Base-by-base conservation (phyloP, 805 yeast genomes). In the Wickerhamomyces subpelliculosus region DNA sequence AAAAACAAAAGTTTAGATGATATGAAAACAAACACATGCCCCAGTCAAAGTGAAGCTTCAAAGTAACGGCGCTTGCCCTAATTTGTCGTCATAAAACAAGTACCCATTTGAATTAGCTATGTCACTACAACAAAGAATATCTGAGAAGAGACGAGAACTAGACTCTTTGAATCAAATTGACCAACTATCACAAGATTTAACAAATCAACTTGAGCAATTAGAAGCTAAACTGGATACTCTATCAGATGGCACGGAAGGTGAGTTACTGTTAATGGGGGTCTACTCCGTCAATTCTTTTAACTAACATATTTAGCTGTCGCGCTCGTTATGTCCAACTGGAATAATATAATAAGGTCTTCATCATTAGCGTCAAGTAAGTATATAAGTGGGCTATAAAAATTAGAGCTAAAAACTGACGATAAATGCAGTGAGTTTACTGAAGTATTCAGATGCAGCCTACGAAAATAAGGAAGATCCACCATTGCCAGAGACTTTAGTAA, bases 401-500 rank as follows among this genome's bases (percentile, higher is more conserved):
- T 21, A 24, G 4, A 14, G 7, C 4, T 22, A 18, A 11, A 21
- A 21, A 46, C 48, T 49, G 42, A 45, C 45, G 34, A 25, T 9
- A 5, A 24, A 8, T 16, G 13, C 9, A 54, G 60, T 51, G 56
- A 48, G 24, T 65, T 75, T 20, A 49, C 70, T 49, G 69, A 78
- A n/a, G 51, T 75, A 41, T 46, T 37, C 46, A 2, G 48, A 49
- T 12, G 39, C 46, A 2, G 58, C 57, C 24, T 65, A 60, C n/a
- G 58, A 53, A 30, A 48, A 52, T 22, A 44, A 44, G 8, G 54
- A 54, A 24, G 60, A 55, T 1, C 58, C 63, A 3, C 81, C 84
- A 2, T 57, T 76, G 32, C 86, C 89, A 1, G 89, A 80, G 49
- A 65, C 83, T 0, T 58, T 82, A 45, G 81, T 82, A 4, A 63